Conservation (phyloP, 2,329 filamentous ascomycete species). For the Monosporascus sp. region DNA sequence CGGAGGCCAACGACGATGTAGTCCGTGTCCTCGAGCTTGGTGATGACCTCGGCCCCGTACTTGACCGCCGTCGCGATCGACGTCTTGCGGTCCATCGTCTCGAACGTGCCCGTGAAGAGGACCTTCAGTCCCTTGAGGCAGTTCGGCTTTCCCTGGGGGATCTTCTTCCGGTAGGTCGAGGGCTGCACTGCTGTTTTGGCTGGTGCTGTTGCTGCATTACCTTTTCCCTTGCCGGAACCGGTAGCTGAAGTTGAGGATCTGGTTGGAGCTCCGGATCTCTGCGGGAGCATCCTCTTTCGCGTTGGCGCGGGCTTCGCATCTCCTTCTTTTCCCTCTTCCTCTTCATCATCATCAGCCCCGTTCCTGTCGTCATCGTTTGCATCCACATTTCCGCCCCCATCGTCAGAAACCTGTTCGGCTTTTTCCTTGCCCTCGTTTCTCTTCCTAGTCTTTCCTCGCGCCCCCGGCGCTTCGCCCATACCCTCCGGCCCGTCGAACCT, state of each 20-base stretch:
- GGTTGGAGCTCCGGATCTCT: not conserved
- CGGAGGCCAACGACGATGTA: conserved; percentile 9
- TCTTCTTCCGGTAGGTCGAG: conserved; percentile 8
- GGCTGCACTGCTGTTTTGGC: conserved; percentile 7
- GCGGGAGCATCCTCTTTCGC: not conserved
- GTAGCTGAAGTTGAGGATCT: not conserved
- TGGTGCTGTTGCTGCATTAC: not conserved
- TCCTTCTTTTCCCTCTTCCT: conserved; percentile 4
- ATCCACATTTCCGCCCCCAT: not conserved
- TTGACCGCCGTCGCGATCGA: conserved; percentile 6
- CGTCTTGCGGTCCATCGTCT: conserved; percentile 11
- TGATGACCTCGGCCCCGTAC: conserved; percentile 7
- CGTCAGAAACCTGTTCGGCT: not conserved
- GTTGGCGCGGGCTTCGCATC: not conserved
- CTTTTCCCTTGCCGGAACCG: not conserved
- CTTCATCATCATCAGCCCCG: not conserved
- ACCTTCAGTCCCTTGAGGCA: conserved; percentile 8
- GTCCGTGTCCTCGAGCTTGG: conserved; percentile 11
- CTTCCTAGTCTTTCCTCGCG: not conserved
- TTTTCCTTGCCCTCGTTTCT: not conserved
- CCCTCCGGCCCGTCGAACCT: not conserved
- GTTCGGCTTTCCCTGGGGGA: conserved; percentile 6
- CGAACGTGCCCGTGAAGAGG: conserved; percentile 10
- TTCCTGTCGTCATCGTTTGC: not conserved
- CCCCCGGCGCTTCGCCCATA: not conserved